Percentiles rank a stretch among this genome's conserved stretches.
phyloP scores from a whole-genome alignment of 331 rosid genomes.

The Stylosanthes scabra region DNA sequence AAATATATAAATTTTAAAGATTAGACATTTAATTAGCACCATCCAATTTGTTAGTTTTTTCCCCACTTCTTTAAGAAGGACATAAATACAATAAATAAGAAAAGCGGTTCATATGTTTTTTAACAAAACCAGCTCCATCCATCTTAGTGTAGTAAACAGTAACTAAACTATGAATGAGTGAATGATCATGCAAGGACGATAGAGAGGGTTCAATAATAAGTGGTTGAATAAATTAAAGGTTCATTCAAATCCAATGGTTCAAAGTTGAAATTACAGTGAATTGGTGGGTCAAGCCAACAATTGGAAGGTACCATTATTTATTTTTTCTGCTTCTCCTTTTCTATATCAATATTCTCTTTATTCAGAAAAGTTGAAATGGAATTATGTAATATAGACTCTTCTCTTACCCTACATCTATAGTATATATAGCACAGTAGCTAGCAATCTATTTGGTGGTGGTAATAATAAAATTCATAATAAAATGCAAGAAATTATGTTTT shows the following conservation, averaged over 20 bases:
- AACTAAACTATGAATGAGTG: neutral
- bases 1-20: too few species aligned
- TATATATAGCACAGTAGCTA: neutral
- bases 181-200: constrained; percentile 18
- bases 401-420: neutral
- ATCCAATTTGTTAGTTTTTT: neutral
- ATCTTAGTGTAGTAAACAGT: neutral
- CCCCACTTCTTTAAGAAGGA: neutral
- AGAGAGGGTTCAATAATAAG: constrained; percentile 5
- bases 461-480: neutral
- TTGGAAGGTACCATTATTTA: constrained; percentile 22
- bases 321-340: neutral
- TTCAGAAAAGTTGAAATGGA: constrained; percentile 16
- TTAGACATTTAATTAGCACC: neutral
- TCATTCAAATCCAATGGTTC: constrained; percentile 34
- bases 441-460: neutral
- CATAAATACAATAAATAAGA: neutral
- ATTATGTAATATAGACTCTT: neutral
- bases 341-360: neutral
- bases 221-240: constrained; percentile 28
- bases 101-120: neutral
- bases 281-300: constrained; percentile 33
- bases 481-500: neutral
- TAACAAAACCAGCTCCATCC: neutral
- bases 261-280: constrained; percentile 18